Evolutionary conservation across 192 early-diverging fungal genomes (phyloP).

Genomic region (Gamsiella multidivaricata): DNA sequence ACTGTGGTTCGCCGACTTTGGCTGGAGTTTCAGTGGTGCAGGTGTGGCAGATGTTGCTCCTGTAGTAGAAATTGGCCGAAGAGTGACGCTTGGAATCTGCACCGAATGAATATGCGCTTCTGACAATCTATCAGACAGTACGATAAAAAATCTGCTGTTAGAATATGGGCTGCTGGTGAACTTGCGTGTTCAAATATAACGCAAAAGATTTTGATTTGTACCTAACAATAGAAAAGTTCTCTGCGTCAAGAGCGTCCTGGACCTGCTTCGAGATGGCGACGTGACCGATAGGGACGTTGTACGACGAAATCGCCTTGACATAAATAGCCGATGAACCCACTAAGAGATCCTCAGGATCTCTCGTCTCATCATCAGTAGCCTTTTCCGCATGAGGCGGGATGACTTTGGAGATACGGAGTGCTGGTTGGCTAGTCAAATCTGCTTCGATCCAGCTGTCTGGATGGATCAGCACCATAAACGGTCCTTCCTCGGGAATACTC

Average conservation of each 20-base stretch:
- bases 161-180: too few species aligned
- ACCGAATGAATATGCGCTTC: slow-evolving; percentile 20
- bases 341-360: slow-evolving; percentile 33
- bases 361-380: slow-evolving; percentile 48
- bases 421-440: slow-evolving; percentile 28
- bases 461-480: slow-evolving; percentile 53
- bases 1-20: slow-evolving; percentile 39
- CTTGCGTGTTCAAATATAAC: not conserved
- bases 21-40: slow-evolving; percentile 47
- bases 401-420: slow-evolving; percentile 57
- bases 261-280: slow-evolving; percentile 57
- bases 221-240: slow-evolving; percentile 64
- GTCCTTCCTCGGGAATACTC: slow-evolving; percentile 17
- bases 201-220: slow-evolving; percentile 13
- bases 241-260: slow-evolving; percentile 54
- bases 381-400: slow-evolving; percentile 53
- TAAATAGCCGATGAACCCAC: slow-evolving; percentile 38
- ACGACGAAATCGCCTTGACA: slow-evolving; percentile 45
- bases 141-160: too few species aligned
- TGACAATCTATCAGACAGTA: slow-evolving; percentile 30
- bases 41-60: slow-evolving; percentile 28
- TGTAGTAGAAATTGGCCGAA: slow-evolving; percentile 34
- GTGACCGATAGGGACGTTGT: slow-evolving; percentile 55
- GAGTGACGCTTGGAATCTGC: slow-evolving; percentile 32
- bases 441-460: slow-evolving; percentile 50